Conservation (phyloP, 768 basidiomycete species). For the Termitomyces sp. region DNA sequence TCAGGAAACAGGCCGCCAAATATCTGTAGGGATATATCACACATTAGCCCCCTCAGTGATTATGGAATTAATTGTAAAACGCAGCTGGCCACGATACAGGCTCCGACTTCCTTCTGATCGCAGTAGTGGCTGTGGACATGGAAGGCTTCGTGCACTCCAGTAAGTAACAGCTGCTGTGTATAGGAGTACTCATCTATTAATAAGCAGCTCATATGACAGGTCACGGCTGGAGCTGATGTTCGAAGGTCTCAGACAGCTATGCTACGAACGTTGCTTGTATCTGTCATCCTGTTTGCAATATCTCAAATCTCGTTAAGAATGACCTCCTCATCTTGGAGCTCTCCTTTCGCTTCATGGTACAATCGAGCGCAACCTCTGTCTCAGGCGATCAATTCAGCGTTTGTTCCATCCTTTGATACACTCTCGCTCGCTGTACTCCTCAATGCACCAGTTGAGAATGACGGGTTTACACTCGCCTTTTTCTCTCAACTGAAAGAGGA, state of each 20-base stretch:
- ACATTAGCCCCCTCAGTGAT: background rate
- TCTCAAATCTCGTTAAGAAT: background rate
- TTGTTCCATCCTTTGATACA: slow-evolving; percentile 18
- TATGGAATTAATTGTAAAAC: background rate
- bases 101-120: background rate
- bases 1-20: background rate
- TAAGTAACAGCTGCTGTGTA: too few species aligned
- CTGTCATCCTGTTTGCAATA: background rate
- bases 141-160: background rate
- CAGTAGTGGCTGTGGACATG: background rate
- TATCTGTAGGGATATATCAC: background rate
- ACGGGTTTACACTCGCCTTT: slow-evolving; percentile 32
- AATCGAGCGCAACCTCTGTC: slow-evolving; percentile 19
- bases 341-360: slow-evolving; percentile 25
- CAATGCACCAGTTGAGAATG: slow-evolving; percentile 27
- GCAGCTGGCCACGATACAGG: background rate
- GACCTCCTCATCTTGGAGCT: slow-evolving; percentile 14
- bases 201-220: background rate
- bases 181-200: background rate
- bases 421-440: slow-evolving; percentile 27
- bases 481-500: slow-evolving; percentile 18
- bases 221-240: background rate
- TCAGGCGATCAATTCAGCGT: slow-evolving; percentile 12
- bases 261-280: background rate
- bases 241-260: background rate